Evolutionary conservation across 2,329 filamentous ascomycete species (phyloP).

Genomic region (Albifimbria verrucaria): DNA sequence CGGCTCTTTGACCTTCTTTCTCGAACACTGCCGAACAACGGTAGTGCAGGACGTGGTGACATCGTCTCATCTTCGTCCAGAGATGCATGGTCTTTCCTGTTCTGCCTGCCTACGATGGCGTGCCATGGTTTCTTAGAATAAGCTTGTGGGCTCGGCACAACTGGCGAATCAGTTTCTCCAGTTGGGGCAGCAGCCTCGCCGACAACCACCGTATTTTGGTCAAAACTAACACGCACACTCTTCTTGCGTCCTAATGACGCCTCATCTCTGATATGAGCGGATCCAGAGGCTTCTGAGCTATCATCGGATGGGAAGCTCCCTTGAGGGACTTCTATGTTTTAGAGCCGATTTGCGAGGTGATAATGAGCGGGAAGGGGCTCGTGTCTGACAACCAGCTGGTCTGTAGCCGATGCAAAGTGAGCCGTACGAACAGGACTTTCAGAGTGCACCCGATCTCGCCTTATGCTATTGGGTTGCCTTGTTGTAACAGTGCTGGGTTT

Average conservation of each 20-base stretch:
- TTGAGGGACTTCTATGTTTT: conserved; percentile 57
- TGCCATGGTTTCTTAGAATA: conserved; percentile 47
- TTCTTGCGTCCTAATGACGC: conserved; percentile 51
- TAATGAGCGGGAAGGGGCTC: conserved; percentile 65
- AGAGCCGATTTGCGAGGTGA: conserved; percentile 77
- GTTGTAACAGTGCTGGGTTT: conserved; percentile 13
- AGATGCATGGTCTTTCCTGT: conserved; percentile 45
- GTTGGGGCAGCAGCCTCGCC: conserved; percentile 37
- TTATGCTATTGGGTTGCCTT: conserved; percentile 9
- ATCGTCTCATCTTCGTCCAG: conserved; percentile 65
- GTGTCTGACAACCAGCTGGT: conserved; percentile 58
- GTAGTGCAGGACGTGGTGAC: conserved; percentile 70
- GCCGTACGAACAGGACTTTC: conserved; percentile 65
- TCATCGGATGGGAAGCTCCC: conserved; percentile 50
- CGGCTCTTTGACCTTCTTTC: conserved; percentile 54
- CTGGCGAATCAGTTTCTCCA: conserved; percentile 34
- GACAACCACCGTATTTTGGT: conserved; percentile 54
- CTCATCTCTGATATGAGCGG: conserved; percentile 32
- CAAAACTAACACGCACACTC: conserved; percentile 73
- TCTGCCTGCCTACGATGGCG: conserved; percentile 40
- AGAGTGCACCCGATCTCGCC: conserved; percentile 38
- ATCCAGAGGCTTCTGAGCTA: conserved; percentile 40
- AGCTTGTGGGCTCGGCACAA: conserved; percentile 29
- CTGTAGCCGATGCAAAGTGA: conserved; percentile 60
- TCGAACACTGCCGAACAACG: conserved; percentile 71